Evolutionary conservation across 73 alveolate genomes (phyloP).

Genomic region (Paraurostyla sp.): DNA sequence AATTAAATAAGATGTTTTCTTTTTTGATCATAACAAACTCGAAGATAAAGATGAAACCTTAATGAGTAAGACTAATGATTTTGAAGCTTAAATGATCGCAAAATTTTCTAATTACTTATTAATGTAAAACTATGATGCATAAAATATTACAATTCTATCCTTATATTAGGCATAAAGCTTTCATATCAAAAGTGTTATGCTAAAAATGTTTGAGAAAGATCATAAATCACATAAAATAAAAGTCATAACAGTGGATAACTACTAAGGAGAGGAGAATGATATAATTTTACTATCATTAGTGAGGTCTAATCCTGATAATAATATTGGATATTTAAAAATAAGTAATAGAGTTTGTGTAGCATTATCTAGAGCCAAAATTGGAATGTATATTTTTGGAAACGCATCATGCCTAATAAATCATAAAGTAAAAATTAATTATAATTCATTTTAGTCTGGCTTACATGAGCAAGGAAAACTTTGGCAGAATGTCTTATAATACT

Average conservation of each 20-base stretch:
- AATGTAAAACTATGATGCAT: constrained; percentile 73
- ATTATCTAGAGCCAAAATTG: constrained; percentile 85
- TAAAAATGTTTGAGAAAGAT: constrained; percentile 55
- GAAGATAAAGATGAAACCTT: constrained; percentile 71
- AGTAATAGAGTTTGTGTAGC: constrained; percentile 91
- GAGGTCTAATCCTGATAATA: constrained; percentile 71
- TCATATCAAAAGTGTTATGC: constrained; percentile 56
- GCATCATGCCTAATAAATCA: constrained; percentile 57
- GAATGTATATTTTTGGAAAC: constrained; percentile 89
- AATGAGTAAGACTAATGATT: constrained; percentile 77
- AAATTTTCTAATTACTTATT: constrained; percentile 81
- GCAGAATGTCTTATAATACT: constrained; percentile 49
- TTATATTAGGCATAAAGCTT: constrained; percentile 81
- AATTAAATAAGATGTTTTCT: constrained; percentile 73
- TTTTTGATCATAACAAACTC: constrained; percentile 75
- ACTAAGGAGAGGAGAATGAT: constrained; percentile 90
- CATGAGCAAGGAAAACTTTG: constrained; percentile 39
- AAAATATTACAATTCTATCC: constrained; percentile 82
- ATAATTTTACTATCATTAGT: constrained; percentile 85
- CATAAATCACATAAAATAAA: constrained; percentile 44
- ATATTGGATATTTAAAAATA: constrained; percentile 85
- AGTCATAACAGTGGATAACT: constrained; percentile 82
- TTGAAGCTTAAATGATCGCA: constrained; percentile 81
- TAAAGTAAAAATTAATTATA: background rate
- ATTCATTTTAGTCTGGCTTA: background rate